A percentile compares a stretch with the other conserved stretches of the same genome.
phyloP scores from a whole-genome alignment of 768 basidiomycete species.

The Kwoniella bestiolae region DNA sequence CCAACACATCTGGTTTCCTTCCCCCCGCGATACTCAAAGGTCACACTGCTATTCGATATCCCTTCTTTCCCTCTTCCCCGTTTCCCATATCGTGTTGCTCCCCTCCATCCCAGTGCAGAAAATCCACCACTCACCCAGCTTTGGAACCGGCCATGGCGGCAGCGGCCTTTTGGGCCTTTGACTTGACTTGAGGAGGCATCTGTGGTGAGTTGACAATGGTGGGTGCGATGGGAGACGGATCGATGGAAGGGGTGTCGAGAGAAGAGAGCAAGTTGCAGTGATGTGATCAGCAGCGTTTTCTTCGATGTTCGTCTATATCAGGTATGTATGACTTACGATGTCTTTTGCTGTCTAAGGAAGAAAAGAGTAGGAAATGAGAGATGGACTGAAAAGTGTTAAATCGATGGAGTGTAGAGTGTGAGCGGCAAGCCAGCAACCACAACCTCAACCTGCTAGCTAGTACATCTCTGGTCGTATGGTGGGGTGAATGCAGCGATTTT shows the following conservation, averaged over 20 bases:
- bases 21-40: too few species aligned
- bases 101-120: background rate
- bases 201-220: background rate
- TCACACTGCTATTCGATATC: background rate
- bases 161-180: conserved; percentile 56
- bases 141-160: conserved; percentile 57
- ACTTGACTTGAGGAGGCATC: conserved; percentile 56
- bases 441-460: background rate
- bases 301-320: background rate
- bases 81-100: background rate
- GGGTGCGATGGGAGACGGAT: background rate
- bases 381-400: background rate
- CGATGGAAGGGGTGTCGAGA: background rate
- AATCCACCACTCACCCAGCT: conserved; percentile 53
- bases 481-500: too few species aligned
- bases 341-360: conserved; percentile 22
- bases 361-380: background rate
- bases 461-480: background rate
- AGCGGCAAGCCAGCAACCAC: background rate
- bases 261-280: background rate
- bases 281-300: background rate
- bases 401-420: background rate
- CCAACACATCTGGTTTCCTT: too few species aligned
- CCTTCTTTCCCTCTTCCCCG: conserved; percentile 6
- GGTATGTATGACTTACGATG: conserved; percentile 19